Conservation (phyloP, 2,329 filamentous ascomycete genomes). For the Penicillium brevicompactum region DNA sequence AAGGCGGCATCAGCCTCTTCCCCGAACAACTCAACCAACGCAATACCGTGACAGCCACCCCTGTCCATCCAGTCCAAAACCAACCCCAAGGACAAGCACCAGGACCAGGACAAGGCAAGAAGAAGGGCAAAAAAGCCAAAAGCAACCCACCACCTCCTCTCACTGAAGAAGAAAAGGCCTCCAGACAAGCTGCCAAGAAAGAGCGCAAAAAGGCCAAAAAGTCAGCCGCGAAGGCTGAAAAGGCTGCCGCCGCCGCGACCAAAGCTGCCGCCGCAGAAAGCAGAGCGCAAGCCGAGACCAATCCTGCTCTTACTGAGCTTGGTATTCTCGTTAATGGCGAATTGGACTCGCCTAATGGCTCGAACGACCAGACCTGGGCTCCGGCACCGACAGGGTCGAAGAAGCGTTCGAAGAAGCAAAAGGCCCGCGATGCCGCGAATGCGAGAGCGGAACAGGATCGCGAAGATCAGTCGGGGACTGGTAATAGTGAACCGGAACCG, state of each 20-base stretch:
- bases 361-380: background rate
- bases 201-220: constrained; percentile 20
- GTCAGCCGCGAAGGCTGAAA: constrained; percentile 1
- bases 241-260: background rate
- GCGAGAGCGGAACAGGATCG: background rate
- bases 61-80: background rate
- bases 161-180: background rate
- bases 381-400: background rate
- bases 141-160: background rate
- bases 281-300: constrained; percentile 7
- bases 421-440: background rate
- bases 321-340: constrained; percentile 26
- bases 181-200: constrained; percentile 5
- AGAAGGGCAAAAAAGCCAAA: constrained; percentile 1
- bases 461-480: no score
- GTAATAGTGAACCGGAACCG: no score
- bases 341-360: background rate
- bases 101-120: background rate
- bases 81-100: background rate
- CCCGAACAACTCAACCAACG: background rate
- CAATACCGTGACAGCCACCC: background rate
- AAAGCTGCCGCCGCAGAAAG: background rate
- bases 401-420: background rate
- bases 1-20: constrained; percentile 17
- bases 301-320: constrained; percentile 24